Evolutionary conservation across 345 rosid genomes (phyloP).

Genomic region (Eucalyptus viminalis): DNA sequence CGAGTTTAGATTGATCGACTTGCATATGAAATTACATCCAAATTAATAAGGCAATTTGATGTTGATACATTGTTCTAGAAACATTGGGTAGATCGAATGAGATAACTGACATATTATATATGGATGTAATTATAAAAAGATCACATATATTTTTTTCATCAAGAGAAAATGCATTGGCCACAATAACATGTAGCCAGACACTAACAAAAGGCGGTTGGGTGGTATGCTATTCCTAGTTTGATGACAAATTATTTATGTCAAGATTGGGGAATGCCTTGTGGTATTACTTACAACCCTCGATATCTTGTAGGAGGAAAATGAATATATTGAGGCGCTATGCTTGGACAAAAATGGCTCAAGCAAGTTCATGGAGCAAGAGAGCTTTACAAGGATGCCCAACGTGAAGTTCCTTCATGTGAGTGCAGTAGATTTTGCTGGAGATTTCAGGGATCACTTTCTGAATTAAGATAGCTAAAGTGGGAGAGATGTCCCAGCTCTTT

Average conservation of each 20-base stretch:
- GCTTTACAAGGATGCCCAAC: neutral
- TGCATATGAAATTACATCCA: neutral
- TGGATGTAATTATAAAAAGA: neutral
- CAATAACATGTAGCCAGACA: neutral
- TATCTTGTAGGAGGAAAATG: neutral
- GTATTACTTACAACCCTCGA: neutral
- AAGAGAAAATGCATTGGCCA: neutral
- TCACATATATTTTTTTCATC: neutral
- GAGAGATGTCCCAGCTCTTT: neutral
- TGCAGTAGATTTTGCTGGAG: neutral
- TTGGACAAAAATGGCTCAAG: neutral
- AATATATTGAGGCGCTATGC: neutral
- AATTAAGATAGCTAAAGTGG: neutral
- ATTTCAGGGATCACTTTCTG: neutral
- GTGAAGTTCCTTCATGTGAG: neutral
- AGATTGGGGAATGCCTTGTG: neutral
- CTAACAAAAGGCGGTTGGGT: neutral
- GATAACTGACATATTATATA: neutral
- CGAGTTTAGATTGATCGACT: neutral
- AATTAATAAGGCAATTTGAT: neutral
- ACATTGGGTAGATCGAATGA: neutral
- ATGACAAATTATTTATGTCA: neutral
- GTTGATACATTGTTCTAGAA: neutral
- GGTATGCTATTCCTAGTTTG: neutral
- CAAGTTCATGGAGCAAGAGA: neutral